A percentile compares a stretch with the other conserved stretches of the same genome.
Conservation (phyloP, 2,329 filamentous ascomycete genomes). For the Lasiodiplodia sp. region DNA sequence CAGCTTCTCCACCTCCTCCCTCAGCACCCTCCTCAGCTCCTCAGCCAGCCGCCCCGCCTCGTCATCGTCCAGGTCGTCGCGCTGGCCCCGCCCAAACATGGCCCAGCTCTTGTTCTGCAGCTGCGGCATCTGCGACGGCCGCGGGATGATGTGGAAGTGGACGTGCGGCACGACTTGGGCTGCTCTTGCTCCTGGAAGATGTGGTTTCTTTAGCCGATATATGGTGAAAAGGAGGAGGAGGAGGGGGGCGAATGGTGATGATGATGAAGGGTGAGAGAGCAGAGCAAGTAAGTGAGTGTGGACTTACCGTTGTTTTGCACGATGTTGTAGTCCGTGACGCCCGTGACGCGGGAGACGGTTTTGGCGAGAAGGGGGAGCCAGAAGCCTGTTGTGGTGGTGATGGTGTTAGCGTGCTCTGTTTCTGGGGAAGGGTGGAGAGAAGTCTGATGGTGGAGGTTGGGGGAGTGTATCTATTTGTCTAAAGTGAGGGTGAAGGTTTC, state of each 20-base stretch:
- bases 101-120: conserved; percentile 71
- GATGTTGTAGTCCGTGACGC: conserved; percentile 88
- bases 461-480: too few relatives aligned
- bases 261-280: too few relatives aligned
- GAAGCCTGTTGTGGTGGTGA: conserved; percentile 45
- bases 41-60: conserved; percentile 69
- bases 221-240: not conserved
- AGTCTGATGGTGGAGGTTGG: too few relatives aligned
- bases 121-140: conserved; percentile 66
- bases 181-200: conserved; percentile 71
- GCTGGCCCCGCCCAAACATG: conserved; percentile 79
- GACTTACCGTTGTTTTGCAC: conserved; percentile 86
- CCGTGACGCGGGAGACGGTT: conserved; percentile 73
- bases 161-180: conserved; percentile 93
- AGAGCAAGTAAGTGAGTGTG: not conserved
- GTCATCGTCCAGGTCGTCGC: conserved; percentile 79
- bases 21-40: conserved; percentile 52
- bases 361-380: conserved; percentile 75
- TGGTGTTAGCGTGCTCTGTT: not conserved
- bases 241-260: too few relatives aligned
- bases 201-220: not conserved
- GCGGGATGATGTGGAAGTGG: conserved; percentile 92
- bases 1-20: conserved; percentile 44
- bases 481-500: too few relatives aligned
- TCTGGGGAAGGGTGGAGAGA: not conserved